Evolutionary conservation across 75 land plant genomes (phyloP), one percentile per base, ranked within the genome.

Genomic region (Pinus taeda): DNA sequence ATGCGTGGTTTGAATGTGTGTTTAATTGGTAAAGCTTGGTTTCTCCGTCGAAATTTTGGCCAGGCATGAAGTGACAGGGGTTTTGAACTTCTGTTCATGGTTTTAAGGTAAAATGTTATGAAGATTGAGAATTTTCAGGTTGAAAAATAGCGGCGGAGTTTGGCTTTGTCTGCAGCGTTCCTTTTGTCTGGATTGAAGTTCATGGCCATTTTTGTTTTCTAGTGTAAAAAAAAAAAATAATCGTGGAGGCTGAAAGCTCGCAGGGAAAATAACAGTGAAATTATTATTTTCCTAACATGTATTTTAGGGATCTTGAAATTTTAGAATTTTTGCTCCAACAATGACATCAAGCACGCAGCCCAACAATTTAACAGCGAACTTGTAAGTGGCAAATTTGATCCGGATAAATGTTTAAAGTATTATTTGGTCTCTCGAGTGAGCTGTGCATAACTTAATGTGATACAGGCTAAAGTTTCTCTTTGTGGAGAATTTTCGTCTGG

Each of bases 81-180:
- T 49, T 49, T 45, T 49, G 55, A 69, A 39, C 42, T 45, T 69
- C 71, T 67, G 71, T 3, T 59, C n/a, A 17, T 59, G 60, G 20
- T 17, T n/a, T 18, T 17, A 59, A 18, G 60, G n/a, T 59, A 18
- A 69, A 69, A 69, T 39, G 55, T 42, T 69, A 24, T 21, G 49
- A 21, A 45, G 45, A 69, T 69, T n/a, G 36, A 24, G 69, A 65
- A 36, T 65, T 65, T 65, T 7, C 69, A 20, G 55, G 72, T 11
- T 49, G 39, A 69, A 39, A 69, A 69, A 69, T 69, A 69, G 55
- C 72, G 72, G 55, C 72, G 55, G n/a, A 69, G 42, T 69, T 69
- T 69, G 72, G 72, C 72, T 42, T 69, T 69, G 49, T 69, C 53
- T 42, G 42, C 39, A 14, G 24, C 55, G n/a, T 18, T 69, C 55